Evolutionary conservation across 768 basidiomycete genomes (phyloP), one percentile per base, ranked within the genome.

Genomic region (Clitopilus hobsonii): DNA sequence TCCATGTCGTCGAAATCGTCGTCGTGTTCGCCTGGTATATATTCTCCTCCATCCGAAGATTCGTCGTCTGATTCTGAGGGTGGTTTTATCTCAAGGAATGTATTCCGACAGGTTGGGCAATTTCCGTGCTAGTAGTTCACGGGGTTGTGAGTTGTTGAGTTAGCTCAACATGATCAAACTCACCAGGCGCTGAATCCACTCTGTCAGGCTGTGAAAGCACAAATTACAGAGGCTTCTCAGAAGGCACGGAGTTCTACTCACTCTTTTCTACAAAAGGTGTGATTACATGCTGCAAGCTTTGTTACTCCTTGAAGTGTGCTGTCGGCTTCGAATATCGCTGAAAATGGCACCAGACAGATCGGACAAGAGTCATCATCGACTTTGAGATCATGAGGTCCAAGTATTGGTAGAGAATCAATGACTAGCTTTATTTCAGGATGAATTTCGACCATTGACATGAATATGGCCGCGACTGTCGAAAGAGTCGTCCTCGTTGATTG

Each of bases 211-310:
- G 49, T 7, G 38, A 32, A 53, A 25, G 18, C 41, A 28, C 53
- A 38, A n/a, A n/a, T n/a, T n/a, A n/a, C n/a, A n/a, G n/a, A n/a
- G n/a, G 24, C 22, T 54, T 38, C 57, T 59, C 32, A 18, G 38
- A 24, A 25, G 18, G 14, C 27, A 25, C 5, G 10, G 49, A 51
- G n/a, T 7, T 26, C 5, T 8, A 60, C 63, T 49, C 63, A 88
- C 87, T 88, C 86, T 62, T 78, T 74, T 45, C 76, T 70, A 62
- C 87, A 89, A 64, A 89, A 88, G 6, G 85, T 63, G 67, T 89
- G 88, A 0, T 83, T 82, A 61, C 88, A 89, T 3, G 68, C 75
- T 1, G 61, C 64, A 0, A 89, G 69, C 63, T 80, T 84, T 1
- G 86, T 87, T 6, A 88, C 69, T 2, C 83, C 83, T 36, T 59